Percentiles rank a stretch among this genome's conserved stretches.
Conservation (phyloP, 1,284 basidiomycete species). For the Rhodotorula sp. region DNA sequence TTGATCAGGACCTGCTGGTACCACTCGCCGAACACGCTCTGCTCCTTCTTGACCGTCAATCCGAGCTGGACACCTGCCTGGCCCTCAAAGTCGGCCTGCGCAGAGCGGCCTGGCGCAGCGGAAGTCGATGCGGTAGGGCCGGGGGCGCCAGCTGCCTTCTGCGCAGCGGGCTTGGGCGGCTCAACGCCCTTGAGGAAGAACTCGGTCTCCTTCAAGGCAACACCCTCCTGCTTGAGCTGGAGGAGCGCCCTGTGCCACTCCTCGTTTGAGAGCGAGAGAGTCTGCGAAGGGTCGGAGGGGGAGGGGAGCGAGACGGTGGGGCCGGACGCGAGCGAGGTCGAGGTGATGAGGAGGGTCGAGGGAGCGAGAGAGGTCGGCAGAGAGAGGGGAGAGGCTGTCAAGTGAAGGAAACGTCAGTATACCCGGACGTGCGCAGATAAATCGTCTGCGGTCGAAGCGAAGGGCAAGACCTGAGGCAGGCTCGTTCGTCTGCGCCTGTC, state of each 20-base stretch:
- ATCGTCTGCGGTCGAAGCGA: too few relatives aligned
- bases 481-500: too few relatives aligned
- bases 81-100: constrained; percentile 72
- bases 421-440: not conserved
- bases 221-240: constrained; percentile 63
- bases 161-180: constrained; percentile 13
- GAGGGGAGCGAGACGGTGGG: constrained; percentile 64
- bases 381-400: constrained; percentile 43
- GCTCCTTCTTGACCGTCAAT: constrained; percentile 87
- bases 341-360: constrained; percentile 63
- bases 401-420: not conserved
- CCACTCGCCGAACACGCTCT: constrained; percentile 85
- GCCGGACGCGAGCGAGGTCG: constrained; percentile 68
- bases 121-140: constrained; percentile 45
- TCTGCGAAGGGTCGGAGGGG: constrained; percentile 68
- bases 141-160: constrained; percentile 47
- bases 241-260: constrained; percentile 73
- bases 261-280: constrained; percentile 71
- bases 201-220: constrained; percentile 69
- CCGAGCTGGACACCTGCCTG: constrained; percentile 87
- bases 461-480: not conserved
- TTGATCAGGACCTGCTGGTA: constrained; percentile 97
- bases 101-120: constrained; percentile 47
- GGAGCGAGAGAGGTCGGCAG: constrained; percentile 39
- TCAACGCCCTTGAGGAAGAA: constrained; percentile 60